Percentiles rank a stretch among this genome's conserved stretches.
Conservation (phyloP, 176 grass and related monocot species). For the Carex parvula region DNA sequence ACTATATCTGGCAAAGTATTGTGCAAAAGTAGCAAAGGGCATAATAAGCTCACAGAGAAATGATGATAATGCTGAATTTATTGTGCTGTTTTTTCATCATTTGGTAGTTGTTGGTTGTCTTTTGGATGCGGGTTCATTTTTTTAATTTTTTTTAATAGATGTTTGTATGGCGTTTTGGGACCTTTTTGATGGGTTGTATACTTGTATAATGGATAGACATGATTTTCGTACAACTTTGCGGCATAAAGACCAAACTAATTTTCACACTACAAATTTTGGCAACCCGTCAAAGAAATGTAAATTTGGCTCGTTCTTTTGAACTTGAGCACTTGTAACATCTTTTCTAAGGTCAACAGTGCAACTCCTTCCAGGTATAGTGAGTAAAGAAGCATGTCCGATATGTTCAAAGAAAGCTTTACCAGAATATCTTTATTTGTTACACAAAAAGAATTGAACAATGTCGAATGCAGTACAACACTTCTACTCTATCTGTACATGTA, state of each 20-base stretch:
- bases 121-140: not conserved
- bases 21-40: too few relatives aligned
- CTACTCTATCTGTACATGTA: conserved; percentile 21
- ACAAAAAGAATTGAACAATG: conserved; percentile 16
- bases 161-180: not conserved
- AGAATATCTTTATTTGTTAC: not conserved
- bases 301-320: not conserved
- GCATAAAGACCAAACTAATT: not conserved
- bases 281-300: not conserved
- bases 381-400: not conserved
- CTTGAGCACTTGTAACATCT: not conserved
- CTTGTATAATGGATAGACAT: not conserved
- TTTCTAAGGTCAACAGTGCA: not conserved
- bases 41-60: not conserved
- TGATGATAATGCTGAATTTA: not conserved
- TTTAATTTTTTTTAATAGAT: not conserved
- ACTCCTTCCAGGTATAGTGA: not conserved
- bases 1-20: too few relatives aligned
- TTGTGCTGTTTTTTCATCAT: not conserved
- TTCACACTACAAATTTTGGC: not conserved
- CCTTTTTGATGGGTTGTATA: not conserved
- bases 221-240: not conserved
- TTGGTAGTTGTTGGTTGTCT: not conserved
- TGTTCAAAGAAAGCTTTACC: not conserved
- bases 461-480: conserved; percentile 5